A percentile compares a stretch with the other conserved stretches of the same genome.
Conservation (phyloP, 1,284 basidiomycete species). For the Trichosporon ovoides region DNA sequence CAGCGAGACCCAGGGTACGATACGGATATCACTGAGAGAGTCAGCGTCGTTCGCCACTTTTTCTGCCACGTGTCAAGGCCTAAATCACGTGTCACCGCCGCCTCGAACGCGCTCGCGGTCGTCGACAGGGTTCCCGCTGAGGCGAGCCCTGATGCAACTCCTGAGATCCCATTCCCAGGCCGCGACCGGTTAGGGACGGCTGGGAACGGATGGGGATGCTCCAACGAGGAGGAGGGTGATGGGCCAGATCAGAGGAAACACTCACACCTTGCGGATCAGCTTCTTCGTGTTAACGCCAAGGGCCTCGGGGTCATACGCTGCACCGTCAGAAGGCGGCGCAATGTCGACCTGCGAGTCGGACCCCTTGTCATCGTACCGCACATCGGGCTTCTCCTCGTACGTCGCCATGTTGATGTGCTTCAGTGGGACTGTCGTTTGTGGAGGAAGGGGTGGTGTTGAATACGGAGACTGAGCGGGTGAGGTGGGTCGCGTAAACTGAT, state of each 20-base stretch:
- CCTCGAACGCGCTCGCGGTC: no score
- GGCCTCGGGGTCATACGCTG: neutral
- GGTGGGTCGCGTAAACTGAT: no score
- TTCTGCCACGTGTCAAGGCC: no score
- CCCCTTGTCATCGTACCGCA: neutral
- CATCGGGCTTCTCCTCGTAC: neutral
- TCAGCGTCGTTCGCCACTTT: neutral
- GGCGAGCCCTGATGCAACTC: no score
- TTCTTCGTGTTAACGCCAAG: neutral
- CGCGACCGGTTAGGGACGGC: no score
- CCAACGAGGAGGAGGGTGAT: no score
- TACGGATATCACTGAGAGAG: slow-evolving; percentile 15
- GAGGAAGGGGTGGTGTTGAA: neutral
- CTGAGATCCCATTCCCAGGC: no score
- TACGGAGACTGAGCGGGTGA: no score
- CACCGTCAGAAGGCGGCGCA: neutral
- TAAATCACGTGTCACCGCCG: no score
- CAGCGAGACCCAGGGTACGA: slow-evolving; percentile 45
- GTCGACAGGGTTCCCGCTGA: no score
- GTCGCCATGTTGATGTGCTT: neutral
- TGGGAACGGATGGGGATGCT: no score
- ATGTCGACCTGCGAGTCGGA: neutral
- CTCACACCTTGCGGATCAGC: slow-evolving; percentile 7
- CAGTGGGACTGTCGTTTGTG: neutral
- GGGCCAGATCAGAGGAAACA: no score